These are phyloP conservation scores for Proliferodiscus dingleyae DNA, from an alignment of 2,329 filamentous ascomycete species.

Conservation along the genomic window DNA sequence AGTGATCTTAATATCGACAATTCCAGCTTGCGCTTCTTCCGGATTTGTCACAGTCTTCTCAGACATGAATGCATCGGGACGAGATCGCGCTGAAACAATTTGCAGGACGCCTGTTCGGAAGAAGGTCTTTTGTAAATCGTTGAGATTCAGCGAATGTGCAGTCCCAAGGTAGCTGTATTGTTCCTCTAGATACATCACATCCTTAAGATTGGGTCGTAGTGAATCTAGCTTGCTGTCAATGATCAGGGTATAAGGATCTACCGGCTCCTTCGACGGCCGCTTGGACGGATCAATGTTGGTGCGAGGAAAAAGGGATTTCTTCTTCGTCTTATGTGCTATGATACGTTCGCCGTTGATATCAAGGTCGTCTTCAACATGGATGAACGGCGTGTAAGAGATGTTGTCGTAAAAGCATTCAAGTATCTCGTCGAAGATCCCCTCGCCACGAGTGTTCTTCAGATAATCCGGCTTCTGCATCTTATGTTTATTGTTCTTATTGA, in stretches of 20 bases:
- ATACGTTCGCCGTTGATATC: conserved; percentile 73
- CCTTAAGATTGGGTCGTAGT: conserved; percentile 78
- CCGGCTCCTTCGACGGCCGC: conserved; percentile 70
- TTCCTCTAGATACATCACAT: conserved; percentile 90
- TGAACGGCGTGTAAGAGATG: conserved; percentile 96
- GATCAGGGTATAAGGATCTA: conserved; percentile 93
- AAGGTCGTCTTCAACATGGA: conserved; percentile 90
- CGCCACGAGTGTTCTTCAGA: conserved; percentile 86
- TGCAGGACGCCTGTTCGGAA: conserved; percentile 89
- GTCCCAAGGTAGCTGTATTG: conserved; percentile 85
- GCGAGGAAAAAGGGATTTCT: conserved; percentile 64
- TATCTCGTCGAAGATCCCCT: conserved; percentile 90
- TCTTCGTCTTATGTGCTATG: conserved; percentile 65
- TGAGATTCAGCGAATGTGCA: conserved; percentile 68
- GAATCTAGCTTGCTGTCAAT: conserved; percentile 82
- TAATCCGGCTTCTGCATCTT: conserved; percentile 98
- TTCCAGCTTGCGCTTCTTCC: conserved; percentile 79
- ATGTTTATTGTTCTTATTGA: conserved; percentile 99
- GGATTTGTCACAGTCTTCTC: conserved; percentile 82
- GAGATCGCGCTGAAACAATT: conserved; percentile 88
- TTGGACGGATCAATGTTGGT: conserved; percentile 59
- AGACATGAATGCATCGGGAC: conserved; percentile 91
- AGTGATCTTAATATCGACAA: conserved; percentile 95
- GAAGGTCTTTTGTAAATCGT: conserved; percentile 80
- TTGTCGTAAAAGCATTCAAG: conserved; percentile 98